Conservation (phyloP, 2,329 filamentous ascomycete species). For the Fusarium hainanense region DNA sequence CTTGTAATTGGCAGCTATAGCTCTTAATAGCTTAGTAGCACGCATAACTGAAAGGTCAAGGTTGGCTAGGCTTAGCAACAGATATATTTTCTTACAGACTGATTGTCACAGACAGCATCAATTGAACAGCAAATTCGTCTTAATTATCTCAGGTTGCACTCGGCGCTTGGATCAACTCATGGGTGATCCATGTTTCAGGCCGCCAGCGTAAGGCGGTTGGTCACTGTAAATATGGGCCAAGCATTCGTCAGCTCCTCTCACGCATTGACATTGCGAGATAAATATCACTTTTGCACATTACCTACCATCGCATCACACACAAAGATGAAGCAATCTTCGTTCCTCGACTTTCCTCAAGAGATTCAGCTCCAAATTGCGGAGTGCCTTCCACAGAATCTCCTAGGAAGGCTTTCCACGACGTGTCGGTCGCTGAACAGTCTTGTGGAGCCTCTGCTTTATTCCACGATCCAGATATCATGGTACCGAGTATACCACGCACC, state of each 20-base stretch:
- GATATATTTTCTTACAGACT: too few relatives aligned
- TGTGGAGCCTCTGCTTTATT: neutral
- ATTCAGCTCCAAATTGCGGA: neutral
- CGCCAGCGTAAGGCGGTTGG: rapidly evolving
- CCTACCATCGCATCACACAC: neutral
- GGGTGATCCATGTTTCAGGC: neutral
- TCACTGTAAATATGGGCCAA: neutral
- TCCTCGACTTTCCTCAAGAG: neutral
- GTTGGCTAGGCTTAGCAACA: too few relatives aligned
- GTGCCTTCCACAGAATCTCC: rapidly evolving
- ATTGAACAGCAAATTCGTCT: too few relatives aligned
- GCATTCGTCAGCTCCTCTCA: neutral
- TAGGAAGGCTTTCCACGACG: neutral
- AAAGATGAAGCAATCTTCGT: neutral
- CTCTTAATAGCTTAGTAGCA: rapidly evolving
- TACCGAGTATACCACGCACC: neutral
- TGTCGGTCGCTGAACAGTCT: neutral
- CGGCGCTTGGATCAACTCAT: neutral
- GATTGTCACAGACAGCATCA: too few relatives aligned
- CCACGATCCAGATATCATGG: neutral
- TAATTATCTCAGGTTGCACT: too few relatives aligned
- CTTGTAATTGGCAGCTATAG: too few relatives aligned
- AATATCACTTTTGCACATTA: neutral
- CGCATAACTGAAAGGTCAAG: too few relatives aligned
- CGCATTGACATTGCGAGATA: neutral